These are phyloP conservation scores for Leccinellum rugosiceps DNA, from an alignment of 768 basidiomycete genomes.

Conservation along the genomic window DNA sequence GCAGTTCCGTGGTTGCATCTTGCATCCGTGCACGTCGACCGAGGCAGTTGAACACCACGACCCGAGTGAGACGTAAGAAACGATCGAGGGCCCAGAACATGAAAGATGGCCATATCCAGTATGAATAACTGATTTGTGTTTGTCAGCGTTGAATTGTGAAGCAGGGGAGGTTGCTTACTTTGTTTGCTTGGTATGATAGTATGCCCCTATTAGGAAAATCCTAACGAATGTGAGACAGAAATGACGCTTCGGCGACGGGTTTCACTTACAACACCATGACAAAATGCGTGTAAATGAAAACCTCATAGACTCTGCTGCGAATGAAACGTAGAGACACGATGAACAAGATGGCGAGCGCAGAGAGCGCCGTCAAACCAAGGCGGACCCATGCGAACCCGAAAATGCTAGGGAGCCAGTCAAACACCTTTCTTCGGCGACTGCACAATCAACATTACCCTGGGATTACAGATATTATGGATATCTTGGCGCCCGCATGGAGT, in stretches of 20 bases:
- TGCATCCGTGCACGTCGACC: constrained; percentile 23
- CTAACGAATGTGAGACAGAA: constrained; percentile 14
- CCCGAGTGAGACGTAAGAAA: constrained; percentile 43
- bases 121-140: constrained; percentile 6
- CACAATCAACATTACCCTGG: constrained; percentile 2
- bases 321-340: constrained; percentile 49
- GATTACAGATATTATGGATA: neutral
- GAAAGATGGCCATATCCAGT: constrained; percentile 32
- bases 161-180: constrained; percentile 9
- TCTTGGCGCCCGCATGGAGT: constrained; percentile 40
- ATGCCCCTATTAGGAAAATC: constrained; percentile 38
- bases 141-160: neutral
- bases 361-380: constrained; percentile 36
- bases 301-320: constrained; percentile 45
- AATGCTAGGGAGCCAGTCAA: constrained; percentile 1
- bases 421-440: neutral
- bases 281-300: constrained; percentile 51
- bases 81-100: constrained; percentile 45
- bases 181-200: constrained; percentile 36
- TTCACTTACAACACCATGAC: constrained; percentile 38
- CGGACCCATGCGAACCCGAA: constrained; percentile 21
- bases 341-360: constrained; percentile 40
- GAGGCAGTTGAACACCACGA: constrained; percentile 42
- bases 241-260: rapidly evolving
- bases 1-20: constrained; percentile 40